phyloP scores from a whole-genome alignment of 2,329 filamentous ascomycete genomes.

The Epichloe elymi region DNA sequence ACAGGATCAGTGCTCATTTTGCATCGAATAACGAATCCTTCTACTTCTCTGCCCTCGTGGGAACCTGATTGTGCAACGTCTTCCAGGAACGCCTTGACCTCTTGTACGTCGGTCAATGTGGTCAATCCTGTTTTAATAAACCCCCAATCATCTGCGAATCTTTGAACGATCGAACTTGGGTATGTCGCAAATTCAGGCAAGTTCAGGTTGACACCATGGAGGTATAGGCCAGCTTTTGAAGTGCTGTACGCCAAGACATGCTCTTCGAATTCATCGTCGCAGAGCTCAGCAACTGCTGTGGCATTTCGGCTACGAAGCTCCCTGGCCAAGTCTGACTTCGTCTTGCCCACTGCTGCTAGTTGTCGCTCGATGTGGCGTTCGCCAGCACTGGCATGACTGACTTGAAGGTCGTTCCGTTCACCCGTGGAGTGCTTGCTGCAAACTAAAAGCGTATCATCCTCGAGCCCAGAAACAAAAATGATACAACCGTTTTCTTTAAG shows the following conservation, averaged over 20 bases:
- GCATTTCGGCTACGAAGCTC: constrained; percentile 68
- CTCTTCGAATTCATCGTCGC: constrained; percentile 92
- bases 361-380: constrained; percentile 74
- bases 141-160: constrained; percentile 84
- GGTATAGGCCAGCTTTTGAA: constrained; percentile 76
- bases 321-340: constrained; percentile 61
- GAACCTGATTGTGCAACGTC: constrained; percentile 76
- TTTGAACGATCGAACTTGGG: constrained; percentile 67
- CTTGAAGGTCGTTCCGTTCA: constrained; percentile 50
- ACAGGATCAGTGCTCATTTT: constrained; percentile 45
- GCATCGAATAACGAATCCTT: constrained; percentile 94
- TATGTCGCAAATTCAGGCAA: constrained; percentile 86
- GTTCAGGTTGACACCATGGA: constrained; percentile 94
- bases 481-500: constrained; percentile 99
- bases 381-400: constrained; percentile 76
- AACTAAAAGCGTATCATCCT: constrained; percentile 82
- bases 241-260: constrained; percentile 83
- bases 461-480: constrained; percentile 87
- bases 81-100: constrained; percentile 73
- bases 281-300: constrained; percentile 93
- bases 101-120: constrained; percentile 57
- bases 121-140: constrained; percentile 81
- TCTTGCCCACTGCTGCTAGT: constrained; percentile 63
- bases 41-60: constrained; percentile 82
- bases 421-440: constrained; percentile 98